Base-by-base conservation (phyloP, 2,329 filamentous ascomycete genomes). In the Pezicula radicicola region DNA sequence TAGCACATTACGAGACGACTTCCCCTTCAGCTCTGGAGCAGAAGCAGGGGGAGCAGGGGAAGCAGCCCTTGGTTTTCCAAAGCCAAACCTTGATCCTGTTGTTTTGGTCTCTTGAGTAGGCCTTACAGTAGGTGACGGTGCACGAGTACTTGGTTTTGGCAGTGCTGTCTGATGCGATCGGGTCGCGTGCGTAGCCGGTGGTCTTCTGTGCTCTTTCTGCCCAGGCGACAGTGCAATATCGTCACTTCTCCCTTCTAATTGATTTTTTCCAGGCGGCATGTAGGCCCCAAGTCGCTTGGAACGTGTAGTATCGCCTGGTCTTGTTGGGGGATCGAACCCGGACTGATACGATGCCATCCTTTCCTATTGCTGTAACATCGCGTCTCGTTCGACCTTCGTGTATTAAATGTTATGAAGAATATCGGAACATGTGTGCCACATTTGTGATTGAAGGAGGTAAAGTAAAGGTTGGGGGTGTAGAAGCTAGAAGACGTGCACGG, bases 291-390 rank as follows among this genome's bases (percentile, higher is more conserved):
- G 44, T 49, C 61, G 65, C 54, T 61, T 64, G 15, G 63, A 58
- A 51, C 67, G 61, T 57, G 64, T 58, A 47, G 66, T 63, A 45
- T 75, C 72, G 36, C 65, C 65, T 57, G 73, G 69, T 53, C 71
- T 68, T 52, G 68, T 61, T 12, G 71, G 72, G 46, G 74, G 66
- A 52, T 73, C 71, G 58, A 69, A 71, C 51, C 68, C 69, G 55
- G 64, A 65, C 62, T 68, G 69, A 50, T 69, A 64, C 61, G 73
- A 71, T 66, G 73, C 71, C 75, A 77, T 77, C 55, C 52, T 71
- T 54, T 62, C 61, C 51, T 53, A 47, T 51, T 59, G 55, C 49
- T 44, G 55, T 43, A 46, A 48, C 59, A 63, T 63, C 51, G 53
- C 55, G 51, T 51, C 48, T 33, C 40, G 39, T 42, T 40, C 37